These are phyloP conservation scores for Cyclanthera cordifolia DNA, from an alignment of 306 rosid species.

Conservation along the genomic window DNA sequence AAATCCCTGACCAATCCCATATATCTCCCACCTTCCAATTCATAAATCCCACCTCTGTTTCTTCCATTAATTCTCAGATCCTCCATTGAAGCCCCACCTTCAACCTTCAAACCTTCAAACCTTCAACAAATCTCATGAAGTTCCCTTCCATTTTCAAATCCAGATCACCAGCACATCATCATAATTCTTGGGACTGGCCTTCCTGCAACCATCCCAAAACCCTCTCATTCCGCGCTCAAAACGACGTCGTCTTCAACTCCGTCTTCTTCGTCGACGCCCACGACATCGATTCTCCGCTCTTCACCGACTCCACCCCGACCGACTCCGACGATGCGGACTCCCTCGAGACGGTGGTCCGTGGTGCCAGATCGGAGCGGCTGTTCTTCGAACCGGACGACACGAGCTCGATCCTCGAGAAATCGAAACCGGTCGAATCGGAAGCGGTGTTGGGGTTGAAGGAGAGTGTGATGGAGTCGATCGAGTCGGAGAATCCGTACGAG, in stretches of 20 bases:
- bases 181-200: constrained; percentile 53
- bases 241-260: constrained; percentile 43
- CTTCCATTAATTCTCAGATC: not conserved
- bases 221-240: constrained; percentile 40
- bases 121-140: constrained; percentile 7
- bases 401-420: constrained; percentile 48
- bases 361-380: constrained; percentile 47
- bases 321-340: constrained; percentile 42
- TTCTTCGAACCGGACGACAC: constrained; percentile 58
- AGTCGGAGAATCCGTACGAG: constrained; percentile 53
- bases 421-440: constrained; percentile 11
- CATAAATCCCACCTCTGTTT: not conserved
- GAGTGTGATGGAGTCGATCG: constrained; percentile 49
- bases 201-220: constrained; percentile 52
- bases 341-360: constrained; percentile 25
- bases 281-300: constrained; percentile 45
- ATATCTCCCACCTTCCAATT: constrained; percentile 16
- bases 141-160: constrained; percentile 36
- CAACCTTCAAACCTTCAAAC: not conserved
- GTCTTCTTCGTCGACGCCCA: constrained; percentile 39
- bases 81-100: not conserved
- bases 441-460: constrained; percentile 28
- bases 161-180: constrained; percentile 19
- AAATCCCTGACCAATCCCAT: constrained; percentile 17
- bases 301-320: constrained; percentile 57